A percentile compares a stretch with the other conserved stretches of the same genome.
phyloP scores from a whole-genome alignment of 176 grass and related monocot genomes.

The Chloris gayana region DNA sequence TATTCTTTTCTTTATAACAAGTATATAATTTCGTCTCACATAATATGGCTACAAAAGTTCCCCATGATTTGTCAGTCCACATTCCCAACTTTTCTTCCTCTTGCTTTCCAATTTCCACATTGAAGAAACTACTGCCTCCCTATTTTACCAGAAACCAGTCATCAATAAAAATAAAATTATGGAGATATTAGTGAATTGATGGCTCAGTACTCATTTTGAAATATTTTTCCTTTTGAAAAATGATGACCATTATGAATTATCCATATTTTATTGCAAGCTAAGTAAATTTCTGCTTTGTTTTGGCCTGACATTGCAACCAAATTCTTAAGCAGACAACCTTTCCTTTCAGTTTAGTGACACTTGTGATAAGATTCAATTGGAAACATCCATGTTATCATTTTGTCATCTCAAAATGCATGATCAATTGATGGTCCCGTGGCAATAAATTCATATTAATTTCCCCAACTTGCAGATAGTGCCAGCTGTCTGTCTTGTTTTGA shows the following conservation, averaged over 20 bases:
- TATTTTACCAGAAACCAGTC: too few relatives aligned
- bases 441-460: constrained; percentile 6
- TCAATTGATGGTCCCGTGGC: not conserved
- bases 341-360: not conserved
- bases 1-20: not conserved
- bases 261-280: too few relatives aligned
- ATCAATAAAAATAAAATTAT: too few relatives aligned
- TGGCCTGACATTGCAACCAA: not conserved
- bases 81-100: too few relatives aligned
- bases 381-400: not conserved
- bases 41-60: not conserved
- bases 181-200: too few relatives aligned
- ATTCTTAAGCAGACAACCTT: not conserved
- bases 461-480: constrained; percentile 19
- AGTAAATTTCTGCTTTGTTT: not conserved
- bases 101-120: not conserved
- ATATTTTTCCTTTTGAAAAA: too few relatives aligned
- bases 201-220: too few relatives aligned
- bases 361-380: not conserved
- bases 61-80: too few relatives aligned
- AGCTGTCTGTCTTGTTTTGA: constrained; percentile 8
- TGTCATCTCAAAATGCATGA: constrained; percentile 10
- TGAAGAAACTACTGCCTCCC: not conserved
- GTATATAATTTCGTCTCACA: not conserved
- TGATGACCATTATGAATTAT: too few relatives aligned